A percentile compares a stretch with the other conserved stretches of the same genome.
phyloP scores from a whole-genome alignment of 1,139 yeast genomes.

The Magnusiomyces ingens region DNA sequence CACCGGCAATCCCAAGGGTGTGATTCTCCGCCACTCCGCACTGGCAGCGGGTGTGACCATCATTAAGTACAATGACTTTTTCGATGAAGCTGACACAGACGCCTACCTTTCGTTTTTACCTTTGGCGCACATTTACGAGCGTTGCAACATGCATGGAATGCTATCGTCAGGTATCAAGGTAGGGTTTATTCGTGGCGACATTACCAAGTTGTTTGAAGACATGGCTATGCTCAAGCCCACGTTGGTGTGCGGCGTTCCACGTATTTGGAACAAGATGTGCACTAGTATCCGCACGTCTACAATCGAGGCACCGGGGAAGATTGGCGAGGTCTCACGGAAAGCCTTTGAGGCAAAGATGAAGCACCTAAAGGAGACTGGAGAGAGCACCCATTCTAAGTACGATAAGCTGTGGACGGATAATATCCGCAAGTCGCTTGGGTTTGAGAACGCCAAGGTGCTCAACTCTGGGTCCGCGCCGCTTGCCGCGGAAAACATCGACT shows the following conservation, averaged over 20 bases:
- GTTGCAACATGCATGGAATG: slow-evolving; percentile 26
- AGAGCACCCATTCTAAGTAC: slow-evolving; percentile 36
- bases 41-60: slow-evolving; percentile 44
- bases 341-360: slow-evolving; percentile 38
- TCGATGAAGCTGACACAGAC: slow-evolving; percentile 21
- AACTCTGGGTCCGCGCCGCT: slow-evolving; percentile 74
- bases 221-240: slow-evolving; percentile 50
- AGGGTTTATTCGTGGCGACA: slow-evolving; percentile 44
- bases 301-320: slow-evolving; percentile 20
- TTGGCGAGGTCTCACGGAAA: slow-evolving; percentile 27
- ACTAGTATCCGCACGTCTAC: slow-evolving; percentile 41
- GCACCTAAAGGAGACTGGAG: slow-evolving; percentile 34
- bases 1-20: slow-evolving; percentile 72
- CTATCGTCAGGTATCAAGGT: slow-evolving; percentile 32
- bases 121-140: slow-evolving; percentile 64
- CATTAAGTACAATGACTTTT: slow-evolving; percentile 24
- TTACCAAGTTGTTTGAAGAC: slow-evolving; percentile 47
- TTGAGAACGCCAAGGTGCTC: slow-evolving; percentile 41
- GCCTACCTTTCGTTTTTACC: slow-evolving; percentile 46
- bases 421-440: slow-evolving; percentile 51
- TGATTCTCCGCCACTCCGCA: slow-evolving; percentile 49
- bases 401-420: slow-evolving; percentile 47
- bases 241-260: slow-evolving; percentile 52
- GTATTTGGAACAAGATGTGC: slow-evolving; percentile 59
- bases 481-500: slow-evolving; percentile 50